These are phyloP conservation scores for Mallotus japonicus DNA, from an alignment of 441 rosid species.

Conservation along the genomic window DNA sequence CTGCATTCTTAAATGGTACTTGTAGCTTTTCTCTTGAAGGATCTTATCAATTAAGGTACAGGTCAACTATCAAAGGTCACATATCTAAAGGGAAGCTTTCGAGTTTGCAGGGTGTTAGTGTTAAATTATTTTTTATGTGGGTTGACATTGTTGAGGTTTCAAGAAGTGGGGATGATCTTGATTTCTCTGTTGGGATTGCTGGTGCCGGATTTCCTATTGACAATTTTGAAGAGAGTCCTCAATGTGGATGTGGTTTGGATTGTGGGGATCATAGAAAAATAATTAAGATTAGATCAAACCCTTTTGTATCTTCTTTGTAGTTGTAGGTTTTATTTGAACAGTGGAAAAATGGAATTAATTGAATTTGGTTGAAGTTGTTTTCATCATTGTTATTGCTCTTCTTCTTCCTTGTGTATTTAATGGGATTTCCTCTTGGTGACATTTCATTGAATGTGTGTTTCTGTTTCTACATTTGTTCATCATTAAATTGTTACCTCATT, in stretches of 20 bases:
- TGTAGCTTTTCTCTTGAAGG: slow-evolving; percentile 42
- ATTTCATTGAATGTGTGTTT: too few relatives aligned
- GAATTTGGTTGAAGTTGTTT: slow-evolving; percentile 14
- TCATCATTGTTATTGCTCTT: not conserved
- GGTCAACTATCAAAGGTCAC: slow-evolving; percentile 35
- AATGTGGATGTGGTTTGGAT: slow-evolving; percentile 75
- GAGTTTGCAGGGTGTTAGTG: slow-evolving; percentile 44
- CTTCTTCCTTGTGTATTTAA: not conserved
- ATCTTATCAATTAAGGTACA: slow-evolving; percentile 31
- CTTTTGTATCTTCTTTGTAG: slow-evolving; percentile 42
- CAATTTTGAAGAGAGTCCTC: slow-evolving; percentile 60
- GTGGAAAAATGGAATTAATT: slow-evolving; percentile 4
- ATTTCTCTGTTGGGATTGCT: slow-evolving; percentile 71
- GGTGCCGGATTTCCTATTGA: slow-evolving; percentile 55
- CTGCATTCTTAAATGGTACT: slow-evolving; percentile 22
- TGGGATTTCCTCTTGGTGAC: not conserved
- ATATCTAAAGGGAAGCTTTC: slow-evolving; percentile 36
- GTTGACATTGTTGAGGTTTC: slow-evolving; percentile 58
- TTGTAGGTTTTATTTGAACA: slow-evolving; percentile 9
- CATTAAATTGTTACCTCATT: too few relatives aligned
- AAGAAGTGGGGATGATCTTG: slow-evolving; percentile 43
- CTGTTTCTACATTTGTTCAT: not conserved
- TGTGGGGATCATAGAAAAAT: slow-evolving; percentile 29
- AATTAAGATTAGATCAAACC: slow-evolving; percentile 28
- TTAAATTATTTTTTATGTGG: slow-evolving; percentile 65